These are phyloP conservation scores for Leucosporidium scottii DNA, from an alignment of 768 basidiomycete genomes.

Conservation along the genomic window DNA sequence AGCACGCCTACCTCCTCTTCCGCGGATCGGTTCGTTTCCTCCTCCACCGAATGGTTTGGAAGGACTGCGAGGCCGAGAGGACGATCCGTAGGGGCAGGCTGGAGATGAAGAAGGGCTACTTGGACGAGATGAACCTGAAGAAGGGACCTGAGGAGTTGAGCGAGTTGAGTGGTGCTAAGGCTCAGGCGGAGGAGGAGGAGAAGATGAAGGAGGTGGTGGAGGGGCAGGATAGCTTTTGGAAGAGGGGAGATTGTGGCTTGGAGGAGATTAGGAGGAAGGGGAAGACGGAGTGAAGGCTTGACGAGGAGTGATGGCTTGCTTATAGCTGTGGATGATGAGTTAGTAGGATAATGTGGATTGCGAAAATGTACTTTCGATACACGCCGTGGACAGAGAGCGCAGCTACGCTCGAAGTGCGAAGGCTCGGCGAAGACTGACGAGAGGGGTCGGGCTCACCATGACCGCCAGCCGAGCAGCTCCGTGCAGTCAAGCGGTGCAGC, in stretches of 20 bases:
- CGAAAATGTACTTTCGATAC: too few species aligned
- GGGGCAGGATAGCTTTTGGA: not conserved
- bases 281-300: not conserved
- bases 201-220: not conserved
- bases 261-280: conserved; percentile 3
- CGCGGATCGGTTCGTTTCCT: conserved; percentile 59
- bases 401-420: too few species aligned
- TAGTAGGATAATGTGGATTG: too few species aligned
- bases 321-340: too few species aligned
- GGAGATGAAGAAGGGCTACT: conserved; percentile 41
- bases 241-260: not conserved
- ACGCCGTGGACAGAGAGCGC: too few species aligned
- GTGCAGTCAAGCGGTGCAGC: too few species aligned
- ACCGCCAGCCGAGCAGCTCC: too few species aligned
- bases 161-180: not conserved
- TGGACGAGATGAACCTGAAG: not conserved
- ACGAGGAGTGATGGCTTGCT: too few species aligned
- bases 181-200: not conserved
- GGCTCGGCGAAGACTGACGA: too few species aligned
- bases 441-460: too few species aligned
- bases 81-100: conserved; percentile 55
- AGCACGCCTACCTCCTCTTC: conserved; percentile 72
- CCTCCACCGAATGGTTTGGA: conserved; percentile 71
- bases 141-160: not conserved
- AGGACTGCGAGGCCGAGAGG: conserved; percentile 59